Base-by-base conservation (phyloP, 331 rosid species). In the Dryas integrifolia region DNA sequence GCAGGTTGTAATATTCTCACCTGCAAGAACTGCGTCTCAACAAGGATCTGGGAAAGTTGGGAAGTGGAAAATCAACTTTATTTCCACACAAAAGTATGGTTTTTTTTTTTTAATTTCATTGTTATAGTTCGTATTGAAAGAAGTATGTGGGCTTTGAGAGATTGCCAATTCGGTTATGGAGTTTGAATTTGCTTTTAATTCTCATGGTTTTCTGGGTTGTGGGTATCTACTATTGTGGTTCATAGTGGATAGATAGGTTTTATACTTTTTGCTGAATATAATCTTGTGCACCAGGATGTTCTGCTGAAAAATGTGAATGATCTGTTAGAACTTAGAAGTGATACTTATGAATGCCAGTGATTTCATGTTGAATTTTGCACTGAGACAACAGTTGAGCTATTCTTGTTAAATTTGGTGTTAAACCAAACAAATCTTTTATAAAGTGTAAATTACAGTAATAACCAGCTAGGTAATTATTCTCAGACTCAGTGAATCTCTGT, bases 1-100 rank as follows among this genome's bases (percentile, higher is more conserved):
- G 70, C 82, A 95, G 99, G 97, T 95, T 83, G 85, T 91, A 55
- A 91, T 95, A 77, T 89, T 81, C 96, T 88, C 97, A 13, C 99
- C 97, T 43, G 96, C 97, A 64, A 89, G 99, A 86, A 88, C 97
- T 74, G 99, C 99, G 15, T 61, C 88, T 52, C 99, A 95, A 59
- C 99, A 95, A 89, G 99, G 99, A 83, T 95, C 99, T 15, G 99
- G 99, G 73, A 95, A 92, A 72, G 82, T 89, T 80, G 99, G 99
- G 70, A 84, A 51, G 76, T 95, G 99, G 99, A 95, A 86, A 86
- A 89, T 95, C 88, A 92, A 95, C 83, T 95, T 95, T 70, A 56
- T 95, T 70, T 95, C 99, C 40, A 95, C 97, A 7, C 99, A 89
- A 59, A 95, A 95, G 98, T 95, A 89, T 40, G 78, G 62, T n/a